phyloP scores from a whole-genome alignment of 352 stramenopile genomes.

The Elongisporangium prolatum region DNA sequence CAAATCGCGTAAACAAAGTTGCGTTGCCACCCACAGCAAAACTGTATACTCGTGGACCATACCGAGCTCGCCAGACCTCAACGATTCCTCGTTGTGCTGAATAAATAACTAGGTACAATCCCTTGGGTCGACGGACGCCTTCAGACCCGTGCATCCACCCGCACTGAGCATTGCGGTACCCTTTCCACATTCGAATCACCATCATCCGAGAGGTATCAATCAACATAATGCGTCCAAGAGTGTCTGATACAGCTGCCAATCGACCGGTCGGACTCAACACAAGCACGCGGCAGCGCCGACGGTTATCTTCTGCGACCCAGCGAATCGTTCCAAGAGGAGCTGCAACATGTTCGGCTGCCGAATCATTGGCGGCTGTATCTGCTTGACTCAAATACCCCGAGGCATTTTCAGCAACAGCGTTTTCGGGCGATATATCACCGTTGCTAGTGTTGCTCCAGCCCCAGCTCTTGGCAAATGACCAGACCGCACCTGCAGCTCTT shows the following conservation, averaged over 20 bases:
- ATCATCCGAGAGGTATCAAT: conserved; percentile 79
- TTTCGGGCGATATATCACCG: conserved; percentile 3
- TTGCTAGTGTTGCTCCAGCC: conserved; percentile 35
- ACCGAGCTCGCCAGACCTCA: conserved; percentile 78
- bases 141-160: conserved; percentile 77
- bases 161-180: conserved; percentile 77
- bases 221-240: conserved; percentile 67
- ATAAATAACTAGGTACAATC: conserved; percentile 83
- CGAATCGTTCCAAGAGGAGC: conserved; percentile 48
- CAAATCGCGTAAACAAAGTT: conserved; percentile 56
- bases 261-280: conserved; percentile 67
- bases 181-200: conserved; percentile 85
- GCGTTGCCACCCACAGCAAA: conserved; percentile 65
- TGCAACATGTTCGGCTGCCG: conserved; percentile 66
- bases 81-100: conserved; percentile 79
- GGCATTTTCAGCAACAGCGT: conserved; percentile 6
- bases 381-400: conserved; percentile 16
- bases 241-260: conserved; percentile 68
- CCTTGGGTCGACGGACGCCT: conserved; percentile 33
- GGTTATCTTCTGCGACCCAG: conserved; percentile 51
- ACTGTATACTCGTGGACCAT: conserved; percentile 66
- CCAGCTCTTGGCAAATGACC: conserved; percentile 84
- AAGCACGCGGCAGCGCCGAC: conserved; percentile 52
- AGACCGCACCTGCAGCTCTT: conserved; percentile 65
- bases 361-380: conserved; percentile 31